Conservation (phyloP, 345 rosid genomes). For the Lepidium africanum region DNA sequence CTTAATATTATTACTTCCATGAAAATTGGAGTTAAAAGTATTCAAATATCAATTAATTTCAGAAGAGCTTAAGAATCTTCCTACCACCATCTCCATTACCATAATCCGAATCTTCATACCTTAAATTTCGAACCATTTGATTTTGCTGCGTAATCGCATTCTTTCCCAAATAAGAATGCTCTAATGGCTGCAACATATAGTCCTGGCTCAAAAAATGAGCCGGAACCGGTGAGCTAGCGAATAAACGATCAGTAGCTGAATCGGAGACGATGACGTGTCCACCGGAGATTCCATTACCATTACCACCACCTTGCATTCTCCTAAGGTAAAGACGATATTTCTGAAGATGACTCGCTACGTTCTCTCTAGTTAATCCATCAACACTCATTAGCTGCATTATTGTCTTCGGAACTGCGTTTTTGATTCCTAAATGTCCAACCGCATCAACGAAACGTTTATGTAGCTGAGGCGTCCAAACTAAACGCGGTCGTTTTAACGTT, state of each 20-base stretch:
- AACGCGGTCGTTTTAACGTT: slow-evolving; percentile 68
- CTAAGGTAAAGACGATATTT: slow-evolving; percentile 85
- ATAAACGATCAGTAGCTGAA: slow-evolving; percentile 39
- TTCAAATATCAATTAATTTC: neutral
- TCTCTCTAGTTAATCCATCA: slow-evolving; percentile 87
- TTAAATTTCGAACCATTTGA: slow-evolving; percentile 16
- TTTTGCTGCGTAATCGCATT: neutral
- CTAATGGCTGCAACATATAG: slow-evolving; percentile 9
- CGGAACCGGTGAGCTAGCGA: slow-evolving; percentile 41
- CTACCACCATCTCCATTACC: slow-evolving; percentile 12
- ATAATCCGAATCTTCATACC: slow-evolving; percentile 13
- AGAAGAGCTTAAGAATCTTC: slow-evolving; percentile 26
- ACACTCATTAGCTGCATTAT: slow-evolving; percentile 98
- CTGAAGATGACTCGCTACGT: slow-evolving; percentile 92
- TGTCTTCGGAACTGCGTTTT: slow-evolving; percentile 96
- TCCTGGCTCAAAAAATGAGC: slow-evolving; percentile 17
- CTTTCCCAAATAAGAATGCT: slow-evolving; percentile 5
- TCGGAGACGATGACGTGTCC: slow-evolving; percentile 48
- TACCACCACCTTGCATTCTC: slow-evolving; percentile 71
- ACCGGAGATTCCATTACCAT: slow-evolving; percentile 20
- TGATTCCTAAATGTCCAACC: slow-evolving; percentile 74
- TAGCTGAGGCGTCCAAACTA: slow-evolving; percentile 96
- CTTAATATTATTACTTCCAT: neutral
- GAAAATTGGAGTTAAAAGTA: neutral
- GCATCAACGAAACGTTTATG: slow-evolving; percentile 95